phyloP scores from a whole-genome alignment of 23 red algal species.

The Gracilaria domingensis region DNA sequence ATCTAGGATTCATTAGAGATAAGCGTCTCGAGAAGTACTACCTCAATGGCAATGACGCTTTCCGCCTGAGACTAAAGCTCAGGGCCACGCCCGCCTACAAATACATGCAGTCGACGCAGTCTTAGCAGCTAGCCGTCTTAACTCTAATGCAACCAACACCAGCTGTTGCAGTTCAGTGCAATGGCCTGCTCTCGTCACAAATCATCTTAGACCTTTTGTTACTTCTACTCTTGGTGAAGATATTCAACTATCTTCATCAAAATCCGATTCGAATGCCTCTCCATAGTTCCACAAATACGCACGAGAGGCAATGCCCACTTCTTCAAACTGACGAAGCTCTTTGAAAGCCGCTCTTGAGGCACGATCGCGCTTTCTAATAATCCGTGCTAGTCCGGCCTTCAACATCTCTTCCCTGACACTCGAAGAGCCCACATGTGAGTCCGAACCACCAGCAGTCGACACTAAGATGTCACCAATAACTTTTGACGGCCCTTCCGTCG shows the following conservation, averaged over 20 bases:
- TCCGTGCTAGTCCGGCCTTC: slow-evolving; percentile 78
- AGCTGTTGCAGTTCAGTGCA: not conserved
- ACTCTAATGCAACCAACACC: not conserved
- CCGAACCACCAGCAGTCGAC: slow-evolving; percentile 41
- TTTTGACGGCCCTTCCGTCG: slow-evolving; percentile 44
- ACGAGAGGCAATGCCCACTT: slow-evolving; percentile 67
- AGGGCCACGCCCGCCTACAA: not conserved
- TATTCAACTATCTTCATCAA: slow-evolving; percentile 69
- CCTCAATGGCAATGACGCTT: slow-evolving; percentile 96
- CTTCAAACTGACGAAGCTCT: slow-evolving; percentile 73
- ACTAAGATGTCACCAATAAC: slow-evolving; percentile 60
- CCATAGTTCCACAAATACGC: slow-evolving; percentile 84
- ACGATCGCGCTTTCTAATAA: slow-evolving; percentile 61
- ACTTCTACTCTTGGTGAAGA: not conserved
- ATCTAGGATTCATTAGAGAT: slow-evolving; percentile 95
- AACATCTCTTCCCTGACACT: slow-evolving; percentile 69
- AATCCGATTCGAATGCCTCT: slow-evolving; percentile 86
- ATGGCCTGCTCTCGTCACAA: not conserved
- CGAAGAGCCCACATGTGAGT: slow-evolving; percentile 22
- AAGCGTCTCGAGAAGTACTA: slow-evolving; percentile 98
- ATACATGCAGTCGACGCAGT: not conserved
- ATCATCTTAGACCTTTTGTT: not conserved
- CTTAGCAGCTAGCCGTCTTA: not conserved
- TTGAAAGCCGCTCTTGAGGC: slow-evolving; percentile 66
- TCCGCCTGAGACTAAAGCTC: slow-evolving; percentile 81